Evolutionary conservation across 768 basidiomycete genomes (phyloP).

Genomic region (Neoboletus brunneissimus): DNA sequence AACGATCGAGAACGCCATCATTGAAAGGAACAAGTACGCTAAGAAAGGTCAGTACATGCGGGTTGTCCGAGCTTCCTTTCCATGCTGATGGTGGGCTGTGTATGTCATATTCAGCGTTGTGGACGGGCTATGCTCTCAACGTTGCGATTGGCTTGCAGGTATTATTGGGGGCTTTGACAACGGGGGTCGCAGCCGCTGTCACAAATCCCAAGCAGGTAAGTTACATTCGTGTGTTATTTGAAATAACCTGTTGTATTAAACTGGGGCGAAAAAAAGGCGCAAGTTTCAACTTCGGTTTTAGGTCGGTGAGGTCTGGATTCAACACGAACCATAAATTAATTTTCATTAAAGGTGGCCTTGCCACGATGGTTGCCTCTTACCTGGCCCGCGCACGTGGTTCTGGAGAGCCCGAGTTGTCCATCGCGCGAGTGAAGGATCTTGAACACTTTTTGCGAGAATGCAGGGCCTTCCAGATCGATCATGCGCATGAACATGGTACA

Average conservation of each 20-base stretch:
- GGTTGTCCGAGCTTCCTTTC: not conserved
- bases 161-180: conserved; percentile 62
- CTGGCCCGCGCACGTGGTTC: conserved; percentile 68
- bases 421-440: conserved; percentile 53
- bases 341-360: conserved; percentile 47
- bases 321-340: not conserved
- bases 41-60: conserved; percentile 38
- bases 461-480: conserved; percentile 55
- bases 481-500: conserved; percentile 38
- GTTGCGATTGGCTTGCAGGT: conserved; percentile 63
- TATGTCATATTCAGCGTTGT: conserved; percentile 25
- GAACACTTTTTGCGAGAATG: conserved; percentile 67
- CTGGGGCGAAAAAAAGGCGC: conserved; percentile 24
- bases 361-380: conserved; percentile 70
- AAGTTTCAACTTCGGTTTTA: conserved; percentile 39
- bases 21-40: conserved; percentile 47
- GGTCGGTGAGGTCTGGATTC: conserved; percentile 25
- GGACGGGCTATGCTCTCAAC: conserved; percentile 36
- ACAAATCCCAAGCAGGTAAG: conserved; percentile 41
- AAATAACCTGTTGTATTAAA: not conserved
- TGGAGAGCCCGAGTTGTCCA: conserved; percentile 66
- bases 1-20: conserved; percentile 47
- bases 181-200: conserved; percentile 54
- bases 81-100: conserved; percentile 8
- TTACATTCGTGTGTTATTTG: not conserved